These are phyloP conservation scores for Coemansia sp. DNA, from an alignment of 192 early-diverging fungal species.

Conservation along the genomic window DNA sequence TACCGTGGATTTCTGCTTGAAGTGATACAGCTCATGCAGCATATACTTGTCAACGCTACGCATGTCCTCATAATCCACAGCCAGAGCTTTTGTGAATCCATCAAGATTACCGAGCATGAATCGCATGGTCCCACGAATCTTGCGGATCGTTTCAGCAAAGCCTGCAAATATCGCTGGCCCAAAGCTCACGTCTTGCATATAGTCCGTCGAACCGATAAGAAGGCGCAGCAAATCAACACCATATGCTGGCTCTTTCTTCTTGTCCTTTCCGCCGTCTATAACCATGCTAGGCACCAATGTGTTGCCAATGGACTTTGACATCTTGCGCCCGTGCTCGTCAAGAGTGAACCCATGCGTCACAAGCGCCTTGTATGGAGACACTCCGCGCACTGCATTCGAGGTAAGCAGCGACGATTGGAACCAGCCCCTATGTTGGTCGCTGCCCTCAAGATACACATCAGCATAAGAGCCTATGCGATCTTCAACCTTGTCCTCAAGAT, in stretches of 20 bases:
- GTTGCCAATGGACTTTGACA: slow-evolving; percentile 84
- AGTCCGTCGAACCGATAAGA: slow-evolving; percentile 75
- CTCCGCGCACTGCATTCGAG: slow-evolving; percentile 65
- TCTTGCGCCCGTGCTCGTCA: slow-evolving; percentile 77
- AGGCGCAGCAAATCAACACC: slow-evolving; percentile 74
- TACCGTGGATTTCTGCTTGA: slow-evolving; percentile 55
- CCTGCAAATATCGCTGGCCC: slow-evolving; percentile 64
- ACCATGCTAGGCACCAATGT: slow-evolving; percentile 65
- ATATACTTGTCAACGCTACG: slow-evolving; percentile 47
- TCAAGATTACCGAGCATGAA: slow-evolving; percentile 78
- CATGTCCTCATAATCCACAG: slow-evolving; percentile 57
- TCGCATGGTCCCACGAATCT: slow-evolving; percentile 71
- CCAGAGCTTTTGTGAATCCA: slow-evolving; percentile 52
- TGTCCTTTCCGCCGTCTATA: slow-evolving; percentile 70
- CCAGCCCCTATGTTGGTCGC: slow-evolving; percentile 84
- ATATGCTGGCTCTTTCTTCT: slow-evolving; percentile 68
- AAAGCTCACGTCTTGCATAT: slow-evolving; percentile 70
- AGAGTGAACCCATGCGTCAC: slow-evolving; percentile 83
- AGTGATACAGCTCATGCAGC: slow-evolving; percentile 67
- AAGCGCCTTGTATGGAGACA: slow-evolving; percentile 66
- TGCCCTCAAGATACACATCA: slow-evolving; percentile 76
- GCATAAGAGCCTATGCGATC: slow-evolving; percentile 49
- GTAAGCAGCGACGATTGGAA: slow-evolving; percentile 82
- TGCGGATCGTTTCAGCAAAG: slow-evolving; percentile 68
- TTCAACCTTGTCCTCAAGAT: slow-evolving; percentile 55